These are phyloP conservation scores for Prunus persica DNA, from an alignment of 306 rosid species.

Conservation along the genomic window DNA sequence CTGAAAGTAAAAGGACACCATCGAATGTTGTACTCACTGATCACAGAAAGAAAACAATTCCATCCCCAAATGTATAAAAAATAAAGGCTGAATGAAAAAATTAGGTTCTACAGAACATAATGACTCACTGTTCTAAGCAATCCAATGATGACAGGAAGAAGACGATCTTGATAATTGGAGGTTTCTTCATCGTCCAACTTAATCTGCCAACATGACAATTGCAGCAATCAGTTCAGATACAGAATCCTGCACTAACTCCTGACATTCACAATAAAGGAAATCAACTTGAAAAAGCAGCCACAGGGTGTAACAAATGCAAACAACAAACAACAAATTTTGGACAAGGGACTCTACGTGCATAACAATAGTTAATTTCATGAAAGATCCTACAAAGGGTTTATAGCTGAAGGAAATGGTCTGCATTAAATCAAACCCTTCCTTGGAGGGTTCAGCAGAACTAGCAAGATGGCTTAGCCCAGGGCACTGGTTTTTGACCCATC, in stretches of 20 bases:
- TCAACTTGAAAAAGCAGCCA: constrained; percentile 5
- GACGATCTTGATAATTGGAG: constrained; percentile 64
- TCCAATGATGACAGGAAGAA: constrained; percentile 91
- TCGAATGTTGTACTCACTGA: neutral
- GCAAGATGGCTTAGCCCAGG: neutral
- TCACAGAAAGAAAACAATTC: neutral
- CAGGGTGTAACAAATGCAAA: neutral
- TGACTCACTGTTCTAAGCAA: constrained; percentile 96
- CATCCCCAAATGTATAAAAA: neutral
- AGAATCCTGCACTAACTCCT: constrained; percentile 19
- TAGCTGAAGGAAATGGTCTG: neutral
- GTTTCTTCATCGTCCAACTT: constrained; percentile 81
- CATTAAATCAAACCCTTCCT: neutral
- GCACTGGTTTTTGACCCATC: neutral
- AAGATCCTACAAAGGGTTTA: neutral
- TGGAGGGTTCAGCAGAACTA: neutral
- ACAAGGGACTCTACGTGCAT: neutral
- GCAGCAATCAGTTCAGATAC: constrained; percentile 31
- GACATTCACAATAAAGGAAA: constrained; percentile 6
- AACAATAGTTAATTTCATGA: neutral
- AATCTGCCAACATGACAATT: constrained; percentile 48
- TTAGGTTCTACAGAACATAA: neutral
- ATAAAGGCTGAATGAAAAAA: neutral
- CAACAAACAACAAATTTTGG: constrained; percentile 5
- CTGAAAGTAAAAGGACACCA: constrained; percentile 41